phyloP scores from a whole-genome alignment of 2,329 filamentous ascomycete species.

The Penicillium sp. region DNA sequence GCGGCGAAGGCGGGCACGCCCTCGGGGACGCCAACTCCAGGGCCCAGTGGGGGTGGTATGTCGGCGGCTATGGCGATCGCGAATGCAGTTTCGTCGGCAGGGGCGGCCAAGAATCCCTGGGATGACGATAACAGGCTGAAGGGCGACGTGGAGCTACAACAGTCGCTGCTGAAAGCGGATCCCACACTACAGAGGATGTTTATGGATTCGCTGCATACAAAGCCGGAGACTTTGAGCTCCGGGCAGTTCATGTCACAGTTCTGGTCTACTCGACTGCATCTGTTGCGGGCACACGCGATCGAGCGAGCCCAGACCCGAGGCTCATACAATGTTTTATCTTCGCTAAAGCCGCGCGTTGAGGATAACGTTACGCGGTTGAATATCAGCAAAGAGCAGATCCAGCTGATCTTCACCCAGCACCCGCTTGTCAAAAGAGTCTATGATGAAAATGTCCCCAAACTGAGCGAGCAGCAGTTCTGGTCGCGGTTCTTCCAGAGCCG shows the following conservation, averaged over 20 bases:
- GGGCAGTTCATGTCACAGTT: conserved; percentile 86
- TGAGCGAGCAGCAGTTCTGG: conserved; percentile 83
- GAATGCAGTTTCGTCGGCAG: conserved; percentile 58
- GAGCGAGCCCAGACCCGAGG: conserved; percentile 82
- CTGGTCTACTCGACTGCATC: conserved; percentile 83
- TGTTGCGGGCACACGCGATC: conserved; percentile 86
- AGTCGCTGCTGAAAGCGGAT: conserved; percentile 82
- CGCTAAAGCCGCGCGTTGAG: conserved; percentile 75
- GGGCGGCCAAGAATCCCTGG: conserved; percentile 56
- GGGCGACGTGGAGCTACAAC: conserved; percentile 75
- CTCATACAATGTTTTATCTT: conserved; percentile 88
- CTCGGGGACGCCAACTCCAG: conserved; percentile 34
- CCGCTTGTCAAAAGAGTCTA: conserved; percentile 86
- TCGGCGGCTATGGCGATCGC: conserved; percentile 77
- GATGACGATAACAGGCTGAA: conserved; percentile 80
- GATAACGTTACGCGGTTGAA: conserved; percentile 74
- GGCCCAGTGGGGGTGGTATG: conserved; percentile 41
- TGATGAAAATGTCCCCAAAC: conserved; percentile 83
- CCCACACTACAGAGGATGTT: conserved; percentile 75
- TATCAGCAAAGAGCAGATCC: conserved; percentile 86
- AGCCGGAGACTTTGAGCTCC: conserved; percentile 77
- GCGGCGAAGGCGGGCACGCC: conserved; percentile 57
- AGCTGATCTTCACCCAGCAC: conserved; percentile 89
- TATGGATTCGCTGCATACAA: conserved; percentile 75
- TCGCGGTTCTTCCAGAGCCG: conserved; percentile 88